Evolutionary conservation across 306 rosid species (phyloP).

Genomic region (Rosa persica): DNA sequence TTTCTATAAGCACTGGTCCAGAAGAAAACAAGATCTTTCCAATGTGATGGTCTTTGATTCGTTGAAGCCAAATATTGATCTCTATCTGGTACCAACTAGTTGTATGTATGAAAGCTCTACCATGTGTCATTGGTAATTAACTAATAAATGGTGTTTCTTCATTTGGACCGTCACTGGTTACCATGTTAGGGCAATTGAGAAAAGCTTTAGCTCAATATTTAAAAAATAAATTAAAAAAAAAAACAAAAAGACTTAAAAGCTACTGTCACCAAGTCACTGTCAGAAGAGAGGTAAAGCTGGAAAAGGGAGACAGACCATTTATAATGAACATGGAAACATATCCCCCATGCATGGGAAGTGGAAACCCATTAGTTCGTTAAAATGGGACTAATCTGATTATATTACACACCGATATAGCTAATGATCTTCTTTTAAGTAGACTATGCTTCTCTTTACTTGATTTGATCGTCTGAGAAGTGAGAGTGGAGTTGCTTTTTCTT

Average conservation of each 20-base stretch:
- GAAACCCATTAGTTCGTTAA: conserved; percentile 9
- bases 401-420: neutral
- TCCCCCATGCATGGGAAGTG: conserved; percentile 22
- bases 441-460: neutral
- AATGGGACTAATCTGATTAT: neutral
- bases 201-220: neutral
- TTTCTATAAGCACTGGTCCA: conserved; percentile 2
- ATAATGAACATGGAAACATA: conserved; percentile 30
- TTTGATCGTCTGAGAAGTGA: neutral
- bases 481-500: conserved; percentile 6
- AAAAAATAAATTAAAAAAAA: neutral
- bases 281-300: neutral
- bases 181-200: conserved; percentile 23
- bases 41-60: neutral
- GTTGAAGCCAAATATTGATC: neutral
- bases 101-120: neutral
- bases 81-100: neutral
- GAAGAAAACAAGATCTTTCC: neutral
- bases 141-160: conserved; percentile 15
- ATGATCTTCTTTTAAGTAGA: neutral
- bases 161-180: conserved; percentile 22
- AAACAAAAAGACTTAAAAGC: neutral
- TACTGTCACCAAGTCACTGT: conserved; percentile 21
- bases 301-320: conserved; percentile 21
- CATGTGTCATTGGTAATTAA: neutral